phyloP scores from a whole-genome alignment of 139 green algal species.

The Picocystis salinarum region DNA sequence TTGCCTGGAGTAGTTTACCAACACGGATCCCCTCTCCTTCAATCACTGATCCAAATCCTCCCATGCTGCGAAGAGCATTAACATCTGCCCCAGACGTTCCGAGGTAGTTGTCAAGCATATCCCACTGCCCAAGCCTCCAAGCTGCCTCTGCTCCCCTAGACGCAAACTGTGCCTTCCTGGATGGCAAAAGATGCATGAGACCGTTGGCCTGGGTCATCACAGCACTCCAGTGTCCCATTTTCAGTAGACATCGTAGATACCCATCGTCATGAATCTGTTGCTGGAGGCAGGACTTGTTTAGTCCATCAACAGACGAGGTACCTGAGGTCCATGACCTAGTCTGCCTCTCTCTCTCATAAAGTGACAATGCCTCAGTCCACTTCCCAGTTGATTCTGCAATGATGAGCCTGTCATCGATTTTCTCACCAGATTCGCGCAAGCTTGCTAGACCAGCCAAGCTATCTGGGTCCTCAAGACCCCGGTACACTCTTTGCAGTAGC shows the following conservation, averaged over 20 bases:
- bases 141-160: slow-evolving; percentile 47
- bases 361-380: slow-evolving; percentile 62
- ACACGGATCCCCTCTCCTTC: too few relatives aligned
- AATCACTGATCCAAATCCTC: too few relatives aligned
- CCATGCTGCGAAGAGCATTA: too few relatives aligned
- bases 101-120: slow-evolving; percentile 40
- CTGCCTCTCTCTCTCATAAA: slow-evolving; percentile 43
- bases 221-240: slow-evolving; percentile 55
- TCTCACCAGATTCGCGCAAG: too few relatives aligned
- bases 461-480: slow-evolving; percentile 77
- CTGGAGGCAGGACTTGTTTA: background rate
- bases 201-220: slow-evolving; percentile 54
- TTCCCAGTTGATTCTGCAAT: slow-evolving; percentile 64
- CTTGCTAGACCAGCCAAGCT: slow-evolving; percentile 29
- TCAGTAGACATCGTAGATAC: slow-evolving; percentile 21
- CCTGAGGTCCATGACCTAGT: background rate
- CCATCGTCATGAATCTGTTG: slow-evolving; percentile 1
- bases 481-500: slow-evolving; percentile 63
- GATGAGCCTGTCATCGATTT: slow-evolving; percentile 47
- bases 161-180: slow-evolving; percentile 23
- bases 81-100: slow-evolving; percentile 27
- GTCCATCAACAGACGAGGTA: slow-evolving; percentile 1
- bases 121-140: slow-evolving; percentile 75
- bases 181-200: slow-evolving; percentile 12
- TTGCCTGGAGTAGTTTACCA: too few relatives aligned